Base-by-base conservation (phyloP, 2,329 filamentous ascomycete species). In the Cryphonectria carpinicola region DNA sequence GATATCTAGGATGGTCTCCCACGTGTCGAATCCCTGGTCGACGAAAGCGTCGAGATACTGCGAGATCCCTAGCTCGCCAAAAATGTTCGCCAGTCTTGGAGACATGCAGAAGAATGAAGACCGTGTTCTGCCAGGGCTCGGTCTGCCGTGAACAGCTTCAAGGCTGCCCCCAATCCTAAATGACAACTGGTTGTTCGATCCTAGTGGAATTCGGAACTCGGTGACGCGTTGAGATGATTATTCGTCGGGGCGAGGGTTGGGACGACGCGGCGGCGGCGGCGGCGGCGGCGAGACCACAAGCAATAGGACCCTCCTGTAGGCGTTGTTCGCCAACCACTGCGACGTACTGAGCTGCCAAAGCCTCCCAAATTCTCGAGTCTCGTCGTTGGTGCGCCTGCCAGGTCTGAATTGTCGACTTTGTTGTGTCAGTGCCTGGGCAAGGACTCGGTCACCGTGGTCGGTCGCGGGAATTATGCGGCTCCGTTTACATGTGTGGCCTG, bases 1-100 rank as follows among this genome's bases (percentile, higher is more conserved):
- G 68, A 96, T 94, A 77, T 95, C 93, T 66, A 94, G 84, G 69
- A 95, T 90, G 0, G 91, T 94, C 46, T 94, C 92, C 93, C 93
- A 95, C 14, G 90, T 89, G 79, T 96, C 93, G 79, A 96, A 96
- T 3, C 93, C 93, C 80, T 95, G 92, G 67, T 93, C 89, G 60
- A 93, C 79, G 76, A 96, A 93, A 69, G 85, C 82, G 74, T 90
- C 86, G 71, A 93, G 87, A 82, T 96, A 95, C 81, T 94, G 92
- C 82, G 88, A 85, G 80, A 96, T 86, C 78, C 92, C 93, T 84
- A 95, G 85, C 85, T 93, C 91, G 81, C 88, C 86, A 79, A 95
- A 89, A 74, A 91, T 87, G 52, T 85, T 81, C 75, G 85, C 87
- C 76, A 96, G 84, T 80, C 89, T 86, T 74, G 82, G 82, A 85